Base-by-base conservation (phyloP, 129 eudicot species). In the Solidago caesia region DNA sequence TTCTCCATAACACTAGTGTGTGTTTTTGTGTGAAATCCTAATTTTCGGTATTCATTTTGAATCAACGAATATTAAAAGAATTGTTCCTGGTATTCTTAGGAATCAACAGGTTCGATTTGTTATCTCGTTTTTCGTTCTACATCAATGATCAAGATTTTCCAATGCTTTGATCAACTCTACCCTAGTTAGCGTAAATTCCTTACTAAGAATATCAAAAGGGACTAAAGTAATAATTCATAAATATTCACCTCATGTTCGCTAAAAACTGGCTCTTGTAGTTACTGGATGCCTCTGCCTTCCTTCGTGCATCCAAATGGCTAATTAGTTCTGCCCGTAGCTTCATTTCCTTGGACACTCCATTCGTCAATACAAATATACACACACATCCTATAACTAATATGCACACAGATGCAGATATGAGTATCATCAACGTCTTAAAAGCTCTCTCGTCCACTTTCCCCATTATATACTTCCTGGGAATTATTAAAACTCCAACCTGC, bases 341-440 rank as follows among this genome's bases (percentile, higher is more conserved):
- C 99, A 94, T 94, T 79, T 91, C 99, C 83, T 94, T 94, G 5
- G 99, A 94, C 15, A 94, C 99, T 59, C 99, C 99, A 69, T 91
- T 91, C 55, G 99, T 94, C 78, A 94, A 77, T 48, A 94, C 78
- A 77, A 94, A 94, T 66, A 94, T 87, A 74, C 96, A 94, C 59
- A 91, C 75, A 45, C 99, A 94, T 61, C 99, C 99, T 69, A 89
- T 82, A 21, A 94, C 69, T 26, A 94, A 80, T 77, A 89, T 94
- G 71, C 99, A 91, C 21, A 88, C 81, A 13, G 99, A 88, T 47
- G 96, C 99, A 56, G 97, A 94, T 78, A 94, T 88, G 79, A 94
- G 69, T 61, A 91, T 84, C 70, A 86, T 81, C 81, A 94, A 72
- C 7, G 97, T 89, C 81, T 85, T 91, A 44, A 85, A 81, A 64